Evolutionary conservation across 345 rosid genomes (phyloP).

Genomic region (Pistacia vera): DNA sequence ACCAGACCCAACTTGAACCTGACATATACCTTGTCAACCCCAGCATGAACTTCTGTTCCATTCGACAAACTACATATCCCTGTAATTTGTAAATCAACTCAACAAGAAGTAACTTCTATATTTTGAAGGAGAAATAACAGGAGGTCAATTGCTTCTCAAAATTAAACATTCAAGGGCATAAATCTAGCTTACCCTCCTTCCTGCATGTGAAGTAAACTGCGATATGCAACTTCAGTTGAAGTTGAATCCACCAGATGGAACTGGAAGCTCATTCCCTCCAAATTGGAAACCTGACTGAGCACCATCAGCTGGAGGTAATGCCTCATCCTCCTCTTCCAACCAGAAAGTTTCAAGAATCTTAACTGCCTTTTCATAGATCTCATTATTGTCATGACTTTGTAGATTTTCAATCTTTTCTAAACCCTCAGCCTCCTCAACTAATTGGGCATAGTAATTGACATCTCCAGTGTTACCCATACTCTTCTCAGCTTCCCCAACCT

Average conservation of each 20-base stretch:
- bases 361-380: conserved; percentile 86
- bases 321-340: conserved; percentile 85
- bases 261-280: conserved; percentile 56
- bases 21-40: conserved; percentile 10
- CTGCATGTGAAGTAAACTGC: neutral
- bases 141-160: neutral
- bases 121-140: neutral
- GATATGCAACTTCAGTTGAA: conserved; percentile 46
- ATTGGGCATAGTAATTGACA: conserved; percentile 61
- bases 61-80: conserved; percentile 7
- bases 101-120: neutral
- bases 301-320: conserved; percentile 59
- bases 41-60: conserved; percentile 10
- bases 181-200: conserved; percentile 5
- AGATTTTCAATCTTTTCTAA: conserved; percentile 83
- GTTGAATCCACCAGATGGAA: conserved; percentile 84
- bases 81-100: conserved; percentile 1
- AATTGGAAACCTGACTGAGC: conserved; percentile 61
- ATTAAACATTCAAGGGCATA: neutral
- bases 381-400: conserved; percentile 82
- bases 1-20: conserved; percentile 22
- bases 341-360: conserved; percentile 84
- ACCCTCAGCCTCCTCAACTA: conserved; percentile 85
- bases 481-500: conserved; percentile 87
- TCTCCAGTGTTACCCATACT: conserved; percentile 50